Evolutionary conservation across 345 rosid genomes (phyloP).

Genomic region (Mangifera indica): DNA sequence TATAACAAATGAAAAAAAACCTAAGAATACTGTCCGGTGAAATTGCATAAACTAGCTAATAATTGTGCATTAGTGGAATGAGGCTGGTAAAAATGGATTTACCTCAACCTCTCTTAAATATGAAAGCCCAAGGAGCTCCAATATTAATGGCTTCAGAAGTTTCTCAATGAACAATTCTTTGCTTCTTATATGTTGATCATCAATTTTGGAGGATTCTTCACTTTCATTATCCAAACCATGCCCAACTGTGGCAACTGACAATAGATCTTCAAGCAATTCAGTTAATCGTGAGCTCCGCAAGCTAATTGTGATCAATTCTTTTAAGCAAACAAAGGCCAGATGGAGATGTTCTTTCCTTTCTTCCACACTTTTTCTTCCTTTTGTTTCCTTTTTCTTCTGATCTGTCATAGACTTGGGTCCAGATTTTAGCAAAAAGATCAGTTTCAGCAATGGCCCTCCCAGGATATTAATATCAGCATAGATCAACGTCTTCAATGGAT

Average conservation of each 20-base stretch:
- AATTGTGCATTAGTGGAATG: background rate
- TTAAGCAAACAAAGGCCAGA: conserved; percentile 62
- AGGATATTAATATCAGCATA: conserved; percentile 60
- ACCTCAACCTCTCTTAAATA: conserved; percentile 62
- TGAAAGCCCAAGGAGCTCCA: conserved; percentile 48
- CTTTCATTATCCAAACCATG: conserved; percentile 37
- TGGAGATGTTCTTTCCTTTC: conserved; percentile 54
- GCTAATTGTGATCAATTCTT: conserved; percentile 53
- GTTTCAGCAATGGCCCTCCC: conserved; percentile 63
- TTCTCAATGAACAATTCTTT: conserved; percentile 45
- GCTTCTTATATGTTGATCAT: conserved; percentile 49
- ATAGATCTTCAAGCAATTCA: conserved; percentile 58
- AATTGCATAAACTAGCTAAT: conserved; percentile 10
- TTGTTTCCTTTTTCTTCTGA: conserved; percentile 41
- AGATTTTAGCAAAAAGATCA: conserved; percentile 50
- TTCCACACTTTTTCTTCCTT: conserved; percentile 43
- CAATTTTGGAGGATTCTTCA: conserved; percentile 33
- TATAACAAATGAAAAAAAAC: background rate
- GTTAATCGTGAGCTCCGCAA: conserved; percentile 37
- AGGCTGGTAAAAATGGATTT: conserved; percentile 11
- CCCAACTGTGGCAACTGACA: conserved; percentile 43
- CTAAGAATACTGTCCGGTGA: conserved; percentile 8
- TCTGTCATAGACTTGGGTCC: conserved; percentile 28
- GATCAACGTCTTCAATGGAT: conserved; percentile 52
- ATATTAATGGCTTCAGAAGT: conserved; percentile 52